Conservation (phyloP, 495 filamentous ascomycete species). For the Penicillium pulvis region DNA sequence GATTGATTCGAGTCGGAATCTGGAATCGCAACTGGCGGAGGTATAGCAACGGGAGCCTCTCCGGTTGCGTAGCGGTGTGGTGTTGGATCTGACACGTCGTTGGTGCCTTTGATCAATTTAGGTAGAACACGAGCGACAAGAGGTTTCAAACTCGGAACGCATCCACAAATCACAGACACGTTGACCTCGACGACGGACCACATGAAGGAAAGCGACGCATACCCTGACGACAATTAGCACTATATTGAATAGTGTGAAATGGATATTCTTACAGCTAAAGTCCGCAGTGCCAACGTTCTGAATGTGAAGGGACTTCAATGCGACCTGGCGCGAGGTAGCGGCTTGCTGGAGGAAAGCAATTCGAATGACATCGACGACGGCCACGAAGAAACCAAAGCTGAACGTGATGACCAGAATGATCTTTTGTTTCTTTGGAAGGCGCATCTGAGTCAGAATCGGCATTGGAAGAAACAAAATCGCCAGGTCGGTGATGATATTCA, state of each 20-base stretch:
- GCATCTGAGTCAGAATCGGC: slow-evolving; percentile 83
- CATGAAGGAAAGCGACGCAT: slow-evolving; percentile 83
- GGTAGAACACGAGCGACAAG: slow-evolving; percentile 76
- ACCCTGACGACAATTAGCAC: slow-evolving; percentile 47
- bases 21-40: slow-evolving; percentile 13
- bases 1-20: slow-evolving; percentile 6
- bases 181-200: slow-evolving; percentile 94
- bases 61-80: slow-evolving; percentile 17
- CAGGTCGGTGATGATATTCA: slow-evolving; percentile 85
- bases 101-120: slow-evolving; percentile 60
- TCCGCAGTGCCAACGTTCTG: slow-evolving; percentile 43
- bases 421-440: slow-evolving; percentile 80
- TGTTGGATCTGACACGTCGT: slow-evolving; percentile 30
- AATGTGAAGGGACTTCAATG: slow-evolving; percentile 35
- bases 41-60: slow-evolving; percentile 18
- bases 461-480: slow-evolving; percentile 83
- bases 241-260: not conserved
- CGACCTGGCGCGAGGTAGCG: slow-evolving; percentile 38
- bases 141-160: slow-evolving; percentile 86
- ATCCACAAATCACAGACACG: slow-evolving; percentile 83
- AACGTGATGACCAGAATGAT: slow-evolving; percentile 82
- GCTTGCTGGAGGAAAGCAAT: slow-evolving; percentile 89
- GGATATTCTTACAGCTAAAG: slow-evolving; percentile 52
- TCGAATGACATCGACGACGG: slow-evolving; percentile 83
- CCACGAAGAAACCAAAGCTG: slow-evolving; percentile 79